Conservation (phyloP, 75 land plant genomes). For the Picea glauca region DNA sequence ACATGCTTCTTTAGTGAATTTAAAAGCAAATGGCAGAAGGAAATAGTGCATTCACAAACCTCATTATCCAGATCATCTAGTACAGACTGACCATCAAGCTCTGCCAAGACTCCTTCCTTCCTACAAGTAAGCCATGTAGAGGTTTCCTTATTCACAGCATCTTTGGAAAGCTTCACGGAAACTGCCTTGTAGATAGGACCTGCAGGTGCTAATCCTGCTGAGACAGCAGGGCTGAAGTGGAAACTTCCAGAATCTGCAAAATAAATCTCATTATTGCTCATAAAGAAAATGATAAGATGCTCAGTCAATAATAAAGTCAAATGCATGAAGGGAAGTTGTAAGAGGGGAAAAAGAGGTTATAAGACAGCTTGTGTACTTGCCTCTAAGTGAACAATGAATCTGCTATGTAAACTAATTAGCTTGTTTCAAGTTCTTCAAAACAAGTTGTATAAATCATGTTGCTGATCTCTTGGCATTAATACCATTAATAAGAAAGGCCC, state of each 20-base stretch:
- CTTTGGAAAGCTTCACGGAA: slow-evolving; percentile 28
- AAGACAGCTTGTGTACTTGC: not conserved
- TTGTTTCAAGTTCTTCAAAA: too few species aligned
- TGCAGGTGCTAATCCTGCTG: slow-evolving; percentile 30
- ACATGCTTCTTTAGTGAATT: too few species aligned
- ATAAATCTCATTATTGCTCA: not conserved
- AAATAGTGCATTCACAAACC: slow-evolving; percentile 16
- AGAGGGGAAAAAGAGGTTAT: not conserved
- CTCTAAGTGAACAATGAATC: too few species aligned
- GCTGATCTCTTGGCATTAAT: too few species aligned
- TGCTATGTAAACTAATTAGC: too few species aligned
- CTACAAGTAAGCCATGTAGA: slow-evolving; percentile 55
- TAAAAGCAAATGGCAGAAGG: not conserved
- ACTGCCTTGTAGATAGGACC: slow-evolving; percentile 40
- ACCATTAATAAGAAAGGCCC: too few species aligned
- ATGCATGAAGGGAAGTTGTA: not conserved
- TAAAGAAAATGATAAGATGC: not conserved
- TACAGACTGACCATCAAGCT: slow-evolving; percentile 45
- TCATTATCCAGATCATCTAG: slow-evolving; percentile 31
- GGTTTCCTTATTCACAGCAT: not conserved
- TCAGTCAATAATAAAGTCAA: not conserved
- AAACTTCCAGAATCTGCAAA: slow-evolving; percentile 29
- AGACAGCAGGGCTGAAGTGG: slow-evolving; percentile 31
- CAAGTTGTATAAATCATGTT: too few species aligned
- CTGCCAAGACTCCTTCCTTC: slow-evolving; percentile 24